These are phyloP conservation scores for Pezicula radicicola DNA, from an alignment of 2,329 filamentous ascomycete genomes.

Conservation along the genomic window DNA sequence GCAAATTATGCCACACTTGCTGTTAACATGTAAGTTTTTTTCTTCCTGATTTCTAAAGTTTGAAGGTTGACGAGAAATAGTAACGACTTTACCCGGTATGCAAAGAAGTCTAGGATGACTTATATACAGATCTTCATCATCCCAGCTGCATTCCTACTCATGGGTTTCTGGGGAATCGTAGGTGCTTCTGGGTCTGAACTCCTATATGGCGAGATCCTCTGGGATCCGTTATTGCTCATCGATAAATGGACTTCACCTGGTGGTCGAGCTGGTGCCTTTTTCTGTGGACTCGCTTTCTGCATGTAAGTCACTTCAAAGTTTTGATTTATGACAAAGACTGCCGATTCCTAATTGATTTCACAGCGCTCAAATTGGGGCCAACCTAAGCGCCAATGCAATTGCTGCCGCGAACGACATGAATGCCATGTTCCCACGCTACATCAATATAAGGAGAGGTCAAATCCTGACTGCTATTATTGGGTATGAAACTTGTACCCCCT, in stretches of 20 bases:
- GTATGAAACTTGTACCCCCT: no score
- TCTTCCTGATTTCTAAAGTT: no score
- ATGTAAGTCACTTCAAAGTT: conserved; percentile 11
- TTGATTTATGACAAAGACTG: no score
- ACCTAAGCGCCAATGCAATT: conserved; percentile 44
- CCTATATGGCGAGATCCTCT: conserved; percentile 43
- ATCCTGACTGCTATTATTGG: conserved; percentile 39
- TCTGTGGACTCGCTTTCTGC: conserved; percentile 38
- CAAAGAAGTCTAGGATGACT: conserved; percentile 18
- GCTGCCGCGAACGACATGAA: conserved; percentile 52
- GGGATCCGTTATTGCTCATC: conserved; percentile 44
- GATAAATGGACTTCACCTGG: conserved; percentile 35
- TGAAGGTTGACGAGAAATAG: no score
- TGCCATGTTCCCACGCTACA: conserved; percentile 45
- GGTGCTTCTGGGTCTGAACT: conserved; percentile 50
- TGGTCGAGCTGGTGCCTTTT: conserved; percentile 41
- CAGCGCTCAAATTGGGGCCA: conserved; percentile 42
- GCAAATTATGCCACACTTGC: conserved; percentile 18
- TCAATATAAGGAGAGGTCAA: conserved; percentile 52
- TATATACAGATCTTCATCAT: conserved; percentile 13
- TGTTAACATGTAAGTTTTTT: conserved; percentile 14
- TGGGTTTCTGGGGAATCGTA: conserved; percentile 33
- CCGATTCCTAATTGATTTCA: no score
- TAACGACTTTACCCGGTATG: conserved; percentile 41
- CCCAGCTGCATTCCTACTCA: conserved; percentile 12